Evolutionary conservation across 495 filamentous ascomycete species (phyloP), one percentile per base, ranked within the genome.

Genomic region (Beverwykella pulmonaria): DNA sequence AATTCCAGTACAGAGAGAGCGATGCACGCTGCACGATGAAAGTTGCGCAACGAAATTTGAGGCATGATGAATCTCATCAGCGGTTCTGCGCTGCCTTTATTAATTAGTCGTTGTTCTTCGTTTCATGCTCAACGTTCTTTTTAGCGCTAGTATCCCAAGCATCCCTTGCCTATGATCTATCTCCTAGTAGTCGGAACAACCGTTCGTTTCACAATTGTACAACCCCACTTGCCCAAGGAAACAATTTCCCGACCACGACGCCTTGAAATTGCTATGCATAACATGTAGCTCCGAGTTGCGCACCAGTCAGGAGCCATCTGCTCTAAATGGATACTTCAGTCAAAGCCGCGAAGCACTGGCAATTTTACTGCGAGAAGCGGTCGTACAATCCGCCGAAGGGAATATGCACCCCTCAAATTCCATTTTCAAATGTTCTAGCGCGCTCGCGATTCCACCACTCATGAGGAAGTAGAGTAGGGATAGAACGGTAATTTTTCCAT

Each of bases 381-480:
- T 34, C 12, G 30, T 34, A 34, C 30, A 34, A 34, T 5, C 5
- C 12, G 12, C 30, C 30, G 30, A 44, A 44, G 9, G 12, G 3
- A 4, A n/a, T n/a, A 9, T 44, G 15, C 39, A 34, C 39, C 39
- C 39, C 39, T 44, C 39, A 44, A 3, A 44, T 3, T 44, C 39
- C 39, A 44, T 14, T 44, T n/a, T 44, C 9, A 44, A 2, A 9
- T 44, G 39, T 44, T 44, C 39, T 44, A 44, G 39, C 39, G 8
- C 39, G 9, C 3, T n/a, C 39, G 17, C 3, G 39, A 44, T 55
- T 55, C 53, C 53, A 55, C 53, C 53, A 55, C 53, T 55, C 53
- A 55, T 55, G 32, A 20, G 6, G 12, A n/a, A n/a, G 29, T 1
- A 55, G 8, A 29, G 12, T 19, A 17, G 12, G 25, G 4, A 55